A percentile compares a stretch with the other conserved stretches of the same genome.
phyloP scores from a whole-genome alignment of 1,139 yeast genomes.

The Geotrichum restrictum region DNA sequence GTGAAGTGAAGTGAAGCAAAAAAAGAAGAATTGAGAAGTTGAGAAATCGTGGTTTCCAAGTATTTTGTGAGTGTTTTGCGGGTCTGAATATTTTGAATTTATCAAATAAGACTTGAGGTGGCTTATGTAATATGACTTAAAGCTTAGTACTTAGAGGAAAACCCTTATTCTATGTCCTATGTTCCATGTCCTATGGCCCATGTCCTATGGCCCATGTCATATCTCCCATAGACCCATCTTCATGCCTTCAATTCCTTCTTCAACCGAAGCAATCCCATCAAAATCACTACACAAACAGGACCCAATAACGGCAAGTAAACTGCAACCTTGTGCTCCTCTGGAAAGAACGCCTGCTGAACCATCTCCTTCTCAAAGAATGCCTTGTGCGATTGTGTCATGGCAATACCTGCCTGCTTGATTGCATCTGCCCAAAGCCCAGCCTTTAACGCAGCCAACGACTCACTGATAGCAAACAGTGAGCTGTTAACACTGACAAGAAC shows the following conservation, averaged over 20 bases:
- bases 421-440: conserved; percentile 46
- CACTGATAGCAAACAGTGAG: conserved; percentile 41
- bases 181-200: too few relatives aligned
- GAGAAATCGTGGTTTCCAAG: too few relatives aligned
- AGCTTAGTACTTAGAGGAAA: too few relatives aligned
- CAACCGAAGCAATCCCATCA: conserved; percentile 46
- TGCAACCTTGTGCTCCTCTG: conserved; percentile 91
- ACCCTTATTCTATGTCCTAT: too few relatives aligned
- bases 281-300: conserved; percentile 67
- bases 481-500: conserved; percentile 49
- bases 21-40: too few relatives aligned
- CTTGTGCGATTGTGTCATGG: conserved; percentile 56
- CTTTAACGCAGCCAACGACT: conserved; percentile 37
- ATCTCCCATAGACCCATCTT: too few relatives aligned
- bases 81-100: too few relatives aligned
- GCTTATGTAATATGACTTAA: too few relatives aligned
- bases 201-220: too few relatives aligned
- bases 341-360: conserved; percentile 93
- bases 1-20: too few relatives aligned
- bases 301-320: conserved; percentile 87
- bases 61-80: too few relatives aligned
- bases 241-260: conserved; percentile 3
- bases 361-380: conserved; percentile 92
- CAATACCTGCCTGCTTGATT: conserved; percentile 52
- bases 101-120: too few relatives aligned